Base-by-base conservation (phyloP, 306 rosid species). In the Vigna trinervia region DNA sequence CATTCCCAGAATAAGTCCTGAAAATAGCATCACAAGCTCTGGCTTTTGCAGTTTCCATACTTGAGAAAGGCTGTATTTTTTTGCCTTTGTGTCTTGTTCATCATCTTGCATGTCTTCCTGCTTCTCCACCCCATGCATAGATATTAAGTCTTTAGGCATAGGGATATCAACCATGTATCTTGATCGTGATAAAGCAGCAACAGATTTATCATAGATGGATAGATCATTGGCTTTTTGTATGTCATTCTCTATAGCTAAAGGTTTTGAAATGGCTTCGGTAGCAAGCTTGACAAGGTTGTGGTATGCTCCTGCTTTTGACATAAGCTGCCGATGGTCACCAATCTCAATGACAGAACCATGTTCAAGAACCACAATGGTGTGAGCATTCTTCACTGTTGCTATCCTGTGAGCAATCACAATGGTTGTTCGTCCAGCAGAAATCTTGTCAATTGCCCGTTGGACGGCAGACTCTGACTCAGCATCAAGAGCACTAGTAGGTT, bases 401-500 rank as follows among this genome's bases (percentile, higher is more conserved):
- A 92, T 87, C 83, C 93, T 86, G 67, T 94, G 97, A 88, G 96
- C 97, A 67, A 92, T 94, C 72, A 92, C 92, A 66, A 89, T 85
- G 53, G 96, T 87, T 76, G 97, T 92, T 79, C 98, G 58, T 64
- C 93, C 90, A 9, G 80, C 69, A 30, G 93, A 92, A 69, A 90
- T 89, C 85, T 94, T 91, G 86, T 92, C 92, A 20, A 92, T 92
- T 73, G 98, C 97, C 52, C 86, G 22, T 80, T 94, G 95, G 57
- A 90, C 98, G 12, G 85, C 65, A 38, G 82, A 52, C 85, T 94
- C 97, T 2, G 96, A 94, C 82, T 90, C 92, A 3, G 96, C 86
- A 80, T 94, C 98, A 52, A 92, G 85, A 10, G 98, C 96, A 47
- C 97, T 94, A 14, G 98, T 94, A n/a, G 98, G 93, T 73, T 94